Percentiles rank a stretch among this genome's conserved stretches.
These are phyloP conservation scores for Leishmania mexicana DNA, from an alignment of 208 protist species.

Conservation along the genomic window DNA sequence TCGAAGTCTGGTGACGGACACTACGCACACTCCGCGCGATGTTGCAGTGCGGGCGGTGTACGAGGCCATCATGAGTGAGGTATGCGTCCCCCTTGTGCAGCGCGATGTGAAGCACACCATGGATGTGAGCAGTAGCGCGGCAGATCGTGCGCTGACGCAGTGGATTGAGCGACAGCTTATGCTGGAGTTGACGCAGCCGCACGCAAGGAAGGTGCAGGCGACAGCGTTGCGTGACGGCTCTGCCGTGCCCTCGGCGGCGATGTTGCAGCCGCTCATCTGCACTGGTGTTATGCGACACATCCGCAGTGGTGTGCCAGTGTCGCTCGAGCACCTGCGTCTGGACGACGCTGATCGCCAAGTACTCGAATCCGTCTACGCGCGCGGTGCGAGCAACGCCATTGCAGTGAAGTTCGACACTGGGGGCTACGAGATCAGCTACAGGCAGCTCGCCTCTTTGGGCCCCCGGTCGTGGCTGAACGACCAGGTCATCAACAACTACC, in stretches of 20 bases:
- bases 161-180: slow-evolving; percentile 41
- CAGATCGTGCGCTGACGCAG: slow-evolving; percentile 43
- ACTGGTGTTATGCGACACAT: slow-evolving; percentile 55
- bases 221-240: neutral
- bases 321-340: slow-evolving; percentile 29
- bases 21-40: slow-evolving; percentile 38
- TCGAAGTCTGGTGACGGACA: slow-evolving; percentile 29
- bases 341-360: slow-evolving; percentile 44
- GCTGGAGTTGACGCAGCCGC: slow-evolving; percentile 7
- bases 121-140: slow-evolving; percentile 11
- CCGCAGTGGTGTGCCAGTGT: slow-evolving; percentile 29
- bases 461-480: slow-evolving; percentile 75
- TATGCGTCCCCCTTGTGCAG: slow-evolving; percentile 30
- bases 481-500: slow-evolving; percentile 86
- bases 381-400: slow-evolving; percentile 26
- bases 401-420: slow-evolving; percentile 36
- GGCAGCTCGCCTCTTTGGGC: slow-evolving; percentile 57
- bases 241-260: neutral
- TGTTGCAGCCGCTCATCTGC: slow-evolving; percentile 6
- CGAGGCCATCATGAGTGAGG: slow-evolving; percentile 35
- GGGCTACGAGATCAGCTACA: slow-evolving; percentile 57
- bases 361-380: slow-evolving; percentile 24
- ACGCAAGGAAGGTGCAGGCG: neutral
- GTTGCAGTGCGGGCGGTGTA: slow-evolving; percentile 43
- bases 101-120: slow-evolving; percentile 23